These are phyloP conservation scores for Hirschfeldia incana DNA, from an alignment of 345 rosid species.

Conservation along the genomic window DNA sequence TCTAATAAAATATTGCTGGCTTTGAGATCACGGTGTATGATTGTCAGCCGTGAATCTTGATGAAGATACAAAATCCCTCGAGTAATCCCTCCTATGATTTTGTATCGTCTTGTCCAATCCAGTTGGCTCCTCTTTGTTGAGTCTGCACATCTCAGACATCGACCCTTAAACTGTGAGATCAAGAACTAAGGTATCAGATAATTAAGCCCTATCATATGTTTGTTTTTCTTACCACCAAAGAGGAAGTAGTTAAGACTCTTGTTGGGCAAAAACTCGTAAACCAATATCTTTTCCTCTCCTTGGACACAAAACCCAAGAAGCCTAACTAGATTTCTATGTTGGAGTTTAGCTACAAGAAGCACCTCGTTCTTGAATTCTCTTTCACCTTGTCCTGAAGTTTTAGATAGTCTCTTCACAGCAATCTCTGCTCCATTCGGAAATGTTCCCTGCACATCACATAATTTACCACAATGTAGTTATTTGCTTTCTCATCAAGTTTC, in stretches of 20 bases:
- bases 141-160: background rate
- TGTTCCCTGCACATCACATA: constrained; percentile 16
- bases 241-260: constrained; percentile 32
- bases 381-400: constrained; percentile 51
- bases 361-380: constrained; percentile 55
- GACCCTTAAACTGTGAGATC: background rate
- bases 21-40: background rate
- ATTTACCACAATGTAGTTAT: background rate
- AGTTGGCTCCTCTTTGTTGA: background rate
- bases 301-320: constrained; percentile 48
- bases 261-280: constrained; percentile 28
- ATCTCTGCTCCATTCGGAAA: constrained; percentile 38
- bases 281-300: constrained; percentile 41
- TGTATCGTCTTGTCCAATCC: background rate
- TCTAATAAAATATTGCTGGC: background rate
- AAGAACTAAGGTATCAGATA: background rate
- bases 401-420: constrained; percentile 51
- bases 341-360: constrained; percentile 49
- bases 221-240: constrained; percentile 8
- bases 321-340: constrained; percentile 50
- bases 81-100: background rate
- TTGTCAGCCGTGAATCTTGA: background rate
- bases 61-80: background rate
- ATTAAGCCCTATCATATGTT: background rate
- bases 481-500: constrained; percentile 1